Percentiles rank a stretch among this genome's conserved stretches.
Evolutionary conservation across 176 grass and related monocot genomes (phyloP).

Genomic region (Zizania latifolia): DNA sequence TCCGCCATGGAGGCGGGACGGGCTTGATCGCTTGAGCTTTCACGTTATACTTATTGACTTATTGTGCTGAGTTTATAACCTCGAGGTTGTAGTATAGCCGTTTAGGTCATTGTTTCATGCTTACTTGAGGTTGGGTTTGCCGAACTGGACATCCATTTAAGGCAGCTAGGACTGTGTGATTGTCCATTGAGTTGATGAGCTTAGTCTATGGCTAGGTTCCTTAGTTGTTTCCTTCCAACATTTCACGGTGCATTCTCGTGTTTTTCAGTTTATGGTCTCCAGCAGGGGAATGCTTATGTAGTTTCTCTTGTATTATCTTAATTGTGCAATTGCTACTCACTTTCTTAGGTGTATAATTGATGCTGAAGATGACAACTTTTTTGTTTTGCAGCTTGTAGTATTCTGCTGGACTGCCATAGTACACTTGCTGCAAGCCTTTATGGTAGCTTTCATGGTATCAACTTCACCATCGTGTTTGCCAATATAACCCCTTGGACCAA

Average conservation of each 20-base stretch:
- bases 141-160: background rate
- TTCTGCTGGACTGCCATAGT: conserved; percentile 1
- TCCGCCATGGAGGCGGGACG: background rate
- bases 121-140: background rate
- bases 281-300: background rate
- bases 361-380: conserved; percentile 2
- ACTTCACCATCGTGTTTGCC: background rate
- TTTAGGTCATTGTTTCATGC: background rate
- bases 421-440: conserved; percentile 2
- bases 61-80: background rate
- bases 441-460: conserved; percentile 2
- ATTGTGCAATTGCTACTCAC: background rate
- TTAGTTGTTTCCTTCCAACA: background rate
- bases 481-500: conserved; percentile 8
- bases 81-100: background rate
- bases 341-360: background rate
- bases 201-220: background rate
- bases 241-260: background rate
- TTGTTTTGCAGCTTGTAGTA: conserved; percentile 33
- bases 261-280: background rate
- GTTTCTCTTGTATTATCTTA: background rate
- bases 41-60: no score
- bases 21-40: background rate
- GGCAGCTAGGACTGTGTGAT: background rate
- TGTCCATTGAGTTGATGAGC: background rate